Base-by-base conservation (phyloP, 441 rosid genomes). In the Omphalea diandra region DNA sequence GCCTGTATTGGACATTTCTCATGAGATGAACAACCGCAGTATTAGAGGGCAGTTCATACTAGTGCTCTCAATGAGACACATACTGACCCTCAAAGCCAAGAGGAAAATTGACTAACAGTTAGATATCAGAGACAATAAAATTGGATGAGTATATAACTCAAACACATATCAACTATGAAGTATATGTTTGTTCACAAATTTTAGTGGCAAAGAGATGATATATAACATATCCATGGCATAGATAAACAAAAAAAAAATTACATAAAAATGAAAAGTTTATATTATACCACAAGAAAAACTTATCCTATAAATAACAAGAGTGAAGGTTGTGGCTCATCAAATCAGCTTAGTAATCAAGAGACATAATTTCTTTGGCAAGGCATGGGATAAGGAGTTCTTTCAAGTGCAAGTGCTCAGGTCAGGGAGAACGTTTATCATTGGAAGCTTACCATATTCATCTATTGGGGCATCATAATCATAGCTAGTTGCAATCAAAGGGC, bases 381-480 rank as follows among this genome's bases (percentile, higher is more conserved):
- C 10, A 35, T 24, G 18, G 22, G 52, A 12, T n/a, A 20, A 22
- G 57, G 33, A 22, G 54, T 32, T n/a, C 5, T 49, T 32, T 43
- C n/a, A n/a, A n/a, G n/a, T n/a, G n/a, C n/a, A 31, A 27, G 9
- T 9, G 40, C 35, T 49, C 24, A 68, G 40, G 40, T 57, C 17
- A 43, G 7, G 20, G 5, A 50, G 26, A 24, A 29, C n/a, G 35
- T 55, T 32, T 43, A 18, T 15, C 59, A 67, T 22, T n/a, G 44
- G 41, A 75, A 77, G 7, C 18, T 69, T 81, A 86, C 90, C 94
- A 43, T 86, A 88, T 79, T 88, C 94, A 72, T 88, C 90, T 44
- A 86, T 63, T 17, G 94, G 94, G 63, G 94, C 90, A 61, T 88
- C 90, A 59, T 88, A 88, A 72, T 86, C 94, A 50, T 88, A 88